These are phyloP conservation scores for Aspergillus diversus DNA, from an alignment of 495 filamentous ascomycete genomes.

Conservation along the genomic window DNA sequence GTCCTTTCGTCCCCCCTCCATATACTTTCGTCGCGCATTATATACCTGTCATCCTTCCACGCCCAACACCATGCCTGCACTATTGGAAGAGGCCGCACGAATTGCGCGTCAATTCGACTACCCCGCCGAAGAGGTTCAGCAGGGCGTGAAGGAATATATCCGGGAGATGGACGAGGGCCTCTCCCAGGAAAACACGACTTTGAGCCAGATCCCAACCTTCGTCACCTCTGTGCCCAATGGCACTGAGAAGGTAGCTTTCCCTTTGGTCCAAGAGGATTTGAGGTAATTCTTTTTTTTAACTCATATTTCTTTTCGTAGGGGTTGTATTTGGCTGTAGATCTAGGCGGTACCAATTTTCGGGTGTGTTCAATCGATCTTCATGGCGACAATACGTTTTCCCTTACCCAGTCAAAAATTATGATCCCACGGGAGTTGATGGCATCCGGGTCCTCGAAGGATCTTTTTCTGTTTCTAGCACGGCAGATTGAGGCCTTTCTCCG, in stretches of 20 bases:
- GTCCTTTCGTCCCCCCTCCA: slow-evolving; percentile 8
- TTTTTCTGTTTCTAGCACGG: slow-evolving; percentile 91
- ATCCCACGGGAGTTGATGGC: slow-evolving; percentile 91
- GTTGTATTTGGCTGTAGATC: slow-evolving; percentile 92
- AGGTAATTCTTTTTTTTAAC: slow-evolving; percentile 9
- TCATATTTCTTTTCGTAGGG: slow-evolving; percentile 57
- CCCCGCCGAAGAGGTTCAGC: slow-evolving; percentile 74
- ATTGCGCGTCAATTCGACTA: slow-evolving; percentile 89
- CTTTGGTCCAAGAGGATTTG: background rate
- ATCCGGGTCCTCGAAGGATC: slow-evolving; percentile 80
- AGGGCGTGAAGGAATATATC: slow-evolving; percentile 82
- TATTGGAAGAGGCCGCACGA: slow-evolving; percentile 73
- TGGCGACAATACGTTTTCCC: slow-evolving; percentile 88
- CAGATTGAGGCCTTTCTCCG: slow-evolving; percentile 88
- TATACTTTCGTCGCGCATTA: slow-evolving; percentile 5
- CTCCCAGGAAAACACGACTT: slow-evolving; percentile 71
- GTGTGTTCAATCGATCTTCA: slow-evolving; percentile 93
- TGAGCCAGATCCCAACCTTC: slow-evolving; percentile 97
- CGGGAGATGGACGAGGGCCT: slow-evolving; percentile 87
- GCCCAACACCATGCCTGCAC: slow-evolving; percentile 44
- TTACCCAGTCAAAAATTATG: slow-evolving; percentile 88
- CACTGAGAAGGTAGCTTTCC: slow-evolving; percentile 73
- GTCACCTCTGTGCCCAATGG: slow-evolving; percentile 96
- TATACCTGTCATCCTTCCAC: slow-evolving; percentile 10
- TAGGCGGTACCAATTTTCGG: slow-evolving; percentile 97